A percentile compares a stretch with the other conserved stretches of the same genome.
phyloP scores from a whole-genome alignment of 306 rosid genomes.

The Chamaecrista fasciculata region DNA sequence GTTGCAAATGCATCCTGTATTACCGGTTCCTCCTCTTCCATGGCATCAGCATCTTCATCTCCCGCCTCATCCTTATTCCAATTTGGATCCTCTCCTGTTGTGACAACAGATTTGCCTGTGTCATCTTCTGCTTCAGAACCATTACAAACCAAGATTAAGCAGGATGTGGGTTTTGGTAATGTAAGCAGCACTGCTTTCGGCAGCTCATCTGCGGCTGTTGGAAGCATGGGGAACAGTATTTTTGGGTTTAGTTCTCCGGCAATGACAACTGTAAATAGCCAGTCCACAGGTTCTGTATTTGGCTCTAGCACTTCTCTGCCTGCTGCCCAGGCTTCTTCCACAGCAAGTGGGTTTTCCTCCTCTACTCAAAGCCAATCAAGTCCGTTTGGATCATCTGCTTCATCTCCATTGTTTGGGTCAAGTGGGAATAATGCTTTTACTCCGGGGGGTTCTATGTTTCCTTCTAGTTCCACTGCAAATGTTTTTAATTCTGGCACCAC shows the following conservation, averaged over 20 bases:
- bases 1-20: conserved; percentile 28
- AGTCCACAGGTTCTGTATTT: conserved; percentile 36
- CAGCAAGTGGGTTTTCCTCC: conserved; percentile 44
- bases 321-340: conserved; percentile 39
- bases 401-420: conserved; percentile 47
- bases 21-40: conserved; percentile 27
- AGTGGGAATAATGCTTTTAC: conserved; percentile 46
- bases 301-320: conserved; percentile 33
- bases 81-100: conserved; percentile 37
- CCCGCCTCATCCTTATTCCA: conserved; percentile 43
- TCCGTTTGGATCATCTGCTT: conserved; percentile 53
- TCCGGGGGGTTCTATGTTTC: conserved; percentile 54
- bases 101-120: conserved; percentile 35
- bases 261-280: conserved; percentile 45
- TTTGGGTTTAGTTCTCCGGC: conserved; percentile 58
- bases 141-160: conserved; percentile 39
- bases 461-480: conserved; percentile 45
- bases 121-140: conserved; percentile 36
- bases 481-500: conserved; percentile 38
- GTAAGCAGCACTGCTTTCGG: conserved; percentile 38
- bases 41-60: conserved; percentile 38
- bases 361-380: conserved; percentile 50
- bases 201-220: conserved; percentile 40
- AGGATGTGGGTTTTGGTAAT: conserved; percentile 43
- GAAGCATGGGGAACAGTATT: conserved; percentile 42